Evolutionary conservation across 345 rosid genomes (phyloP), one percentile per base, ranked within the genome.

Genomic region (Stellera chamaejasme): DNA sequence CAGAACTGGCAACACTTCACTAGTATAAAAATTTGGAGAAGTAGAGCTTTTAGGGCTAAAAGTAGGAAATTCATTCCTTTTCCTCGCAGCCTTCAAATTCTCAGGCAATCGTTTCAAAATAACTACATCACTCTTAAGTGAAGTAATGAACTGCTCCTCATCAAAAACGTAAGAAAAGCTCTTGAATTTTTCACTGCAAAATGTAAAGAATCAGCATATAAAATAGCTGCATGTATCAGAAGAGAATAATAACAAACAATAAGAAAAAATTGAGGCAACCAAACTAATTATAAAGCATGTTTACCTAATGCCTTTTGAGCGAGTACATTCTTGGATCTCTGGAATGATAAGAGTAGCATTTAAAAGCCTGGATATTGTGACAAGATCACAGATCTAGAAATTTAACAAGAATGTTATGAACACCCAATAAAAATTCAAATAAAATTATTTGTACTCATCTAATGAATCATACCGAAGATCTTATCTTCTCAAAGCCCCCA

Each of bases 331-430:
- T 78, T 94, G 99, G 72, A 94, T 81, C 83, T 94, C 99, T 62
- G 99, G 99, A 80, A 94, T 79, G 77, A 90, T 84, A 75, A 94
- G 99, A 63, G 99, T 94, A 79, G 97, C 99, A 85, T 94, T 94
- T 67, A 94, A 72, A 77, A 94, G 99, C 90, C 97, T 90, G 82
- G 99, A 79, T 77, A 94, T 81, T 79, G 90, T 79, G 77, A 94
- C 99, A 83, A 94, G 97, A 87, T 94, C 99, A 79, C 97, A 90
- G 69, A 94, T 83, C 97, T 94, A 87, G 83, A 83, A 76, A 86
- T 79, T 73, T 75, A 75, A 74, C 78, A 83, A 71, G 69, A 61
- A 67, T 15, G 77, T 78, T 76, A 78, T 55, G 67, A 71, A 66
- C 67, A 58, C 56, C 43, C 61, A 10, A 56, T 11, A 67, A 52